These are phyloP conservation scores for Suhomyces wounanorum DNA, from an alignment of 1,139 yeast genomes.

Conservation along the genomic window DNA sequence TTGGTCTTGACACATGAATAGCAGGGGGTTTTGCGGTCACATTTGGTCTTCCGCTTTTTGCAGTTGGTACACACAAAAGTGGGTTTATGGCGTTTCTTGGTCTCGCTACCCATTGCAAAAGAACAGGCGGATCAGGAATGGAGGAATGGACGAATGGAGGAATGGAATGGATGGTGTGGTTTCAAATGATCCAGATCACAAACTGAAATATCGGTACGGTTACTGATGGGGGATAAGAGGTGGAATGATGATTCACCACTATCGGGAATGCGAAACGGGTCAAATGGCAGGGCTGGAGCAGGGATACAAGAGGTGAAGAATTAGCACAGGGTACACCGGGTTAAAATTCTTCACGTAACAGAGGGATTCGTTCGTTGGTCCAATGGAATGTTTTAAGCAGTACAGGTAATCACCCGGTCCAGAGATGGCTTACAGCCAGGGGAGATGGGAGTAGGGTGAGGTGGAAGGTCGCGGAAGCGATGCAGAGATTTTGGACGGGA, in stretches of 20 bases:
- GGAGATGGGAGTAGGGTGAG: not conserved
- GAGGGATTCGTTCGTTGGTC: not conserved
- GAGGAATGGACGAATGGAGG: not conserved
- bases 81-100: conserved; percentile 29
- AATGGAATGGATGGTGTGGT: not conserved
- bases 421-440: not conserved
- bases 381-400: not conserved
- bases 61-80: conserved; percentile 32
- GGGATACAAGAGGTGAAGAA: too few relatives aligned
- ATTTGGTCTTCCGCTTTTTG: conserved; percentile 31
- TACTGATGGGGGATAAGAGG: too few relatives aligned
- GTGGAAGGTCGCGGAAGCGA: not conserved
- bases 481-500: not conserved
- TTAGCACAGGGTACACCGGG: too few relatives aligned
- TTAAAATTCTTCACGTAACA: too few relatives aligned
- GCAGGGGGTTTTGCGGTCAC: conserved; percentile 33
- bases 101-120: conserved; percentile 1
- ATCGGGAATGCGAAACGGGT: too few relatives aligned
- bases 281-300: too few relatives aligned
- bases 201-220: too few relatives aligned
- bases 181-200: too few relatives aligned
- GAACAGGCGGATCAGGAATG: not conserved
- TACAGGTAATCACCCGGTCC: not conserved
- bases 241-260: too few relatives aligned
- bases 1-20: conserved; percentile 28